Evolutionary conservation across 805 yeast genomes (phyloP).

Genomic region (Hanseniaspora lachancei): DNA sequence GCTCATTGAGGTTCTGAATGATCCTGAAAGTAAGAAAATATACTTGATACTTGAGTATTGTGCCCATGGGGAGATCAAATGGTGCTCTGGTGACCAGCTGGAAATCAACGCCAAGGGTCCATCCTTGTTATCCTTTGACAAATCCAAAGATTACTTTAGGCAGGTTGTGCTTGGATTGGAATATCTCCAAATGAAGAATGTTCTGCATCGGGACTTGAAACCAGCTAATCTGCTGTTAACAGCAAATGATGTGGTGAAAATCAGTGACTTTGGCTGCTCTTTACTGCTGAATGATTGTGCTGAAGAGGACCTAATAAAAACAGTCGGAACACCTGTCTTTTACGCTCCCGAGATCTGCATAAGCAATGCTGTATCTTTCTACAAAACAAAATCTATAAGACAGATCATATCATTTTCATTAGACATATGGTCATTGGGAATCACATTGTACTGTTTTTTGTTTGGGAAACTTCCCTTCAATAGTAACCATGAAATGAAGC

Average conservation of each 20-base stretch:
- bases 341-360: constrained; percentile 83
- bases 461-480: constrained; percentile 85
- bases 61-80: constrained; percentile 78
- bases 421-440: constrained; percentile 97
- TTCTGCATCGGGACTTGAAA: constrained; percentile 88
- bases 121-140: constrained; percentile 55
- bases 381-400: constrained; percentile 22
- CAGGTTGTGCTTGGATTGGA: constrained; percentile 82
- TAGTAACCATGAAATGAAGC: constrained; percentile 54
- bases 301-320: constrained; percentile 79
- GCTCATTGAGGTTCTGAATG: constrained; percentile 78
- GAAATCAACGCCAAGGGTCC: constrained; percentile 33
- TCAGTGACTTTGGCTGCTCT: constrained; percentile 94
- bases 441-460: constrained; percentile 72
- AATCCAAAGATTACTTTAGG: constrained; percentile 59
- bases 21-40: constrained; percentile 65
- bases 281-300: constrained; percentile 38
- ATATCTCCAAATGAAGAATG: constrained; percentile 78
- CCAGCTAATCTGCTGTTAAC: constrained; percentile 80
- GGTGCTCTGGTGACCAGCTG: constrained; percentile 40
- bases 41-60: constrained; percentile 82
- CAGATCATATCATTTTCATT: constrained; percentile 59
- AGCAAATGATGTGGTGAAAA: constrained; percentile 62
- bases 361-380: constrained; percentile 18
- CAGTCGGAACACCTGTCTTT: constrained; percentile 96